Percentiles rank a stretch among this genome's conserved stretches.
These are phyloP conservation scores for Fraxinus baroniana DNA, from an alignment of 305 asterid genomes.

Conservation along the genomic window DNA sequence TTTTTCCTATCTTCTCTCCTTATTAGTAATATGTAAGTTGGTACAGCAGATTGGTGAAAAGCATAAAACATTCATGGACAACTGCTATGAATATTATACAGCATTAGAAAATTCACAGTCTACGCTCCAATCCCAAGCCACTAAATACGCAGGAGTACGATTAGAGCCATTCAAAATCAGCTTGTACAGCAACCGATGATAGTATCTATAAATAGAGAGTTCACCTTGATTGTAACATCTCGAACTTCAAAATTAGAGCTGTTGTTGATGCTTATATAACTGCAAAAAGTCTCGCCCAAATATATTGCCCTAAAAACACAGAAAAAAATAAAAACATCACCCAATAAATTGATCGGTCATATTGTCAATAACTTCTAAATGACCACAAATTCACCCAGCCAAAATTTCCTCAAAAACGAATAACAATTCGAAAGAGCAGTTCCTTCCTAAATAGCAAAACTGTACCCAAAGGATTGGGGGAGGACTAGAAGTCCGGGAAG, in stretches of 20 bases:
- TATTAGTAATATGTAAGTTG: neutral
- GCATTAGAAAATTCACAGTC: neutral
- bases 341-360: conserved; percentile 3
- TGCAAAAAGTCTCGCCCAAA: conserved; percentile 98
- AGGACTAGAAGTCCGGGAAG: conserved; percentile 89
- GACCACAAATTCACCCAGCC: neutral
- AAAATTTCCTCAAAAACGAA: conserved; percentile 1
- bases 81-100: neutral
- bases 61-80: neutral
- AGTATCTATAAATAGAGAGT: neutral
- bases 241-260: conserved; percentile 84
- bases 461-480: conserved; percentile 95
- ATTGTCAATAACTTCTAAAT: neutral
- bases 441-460: neutral
- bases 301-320: conserved; percentile 74
- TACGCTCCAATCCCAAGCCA: neutral
- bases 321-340: neutral
- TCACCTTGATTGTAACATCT: conserved; percentile 86
- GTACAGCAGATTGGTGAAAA: neutral
- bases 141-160: neutral
- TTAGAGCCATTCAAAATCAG: neutral
- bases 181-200: neutral
- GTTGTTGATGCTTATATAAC: conserved; percentile 93
- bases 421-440: neutral
- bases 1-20: neutral